Percentiles rank a stretch among this genome's conserved stretches.
phyloP scores from a whole-genome alignment of 352 stramenopile genomes.

The Globisporangium radiosum region DNA sequence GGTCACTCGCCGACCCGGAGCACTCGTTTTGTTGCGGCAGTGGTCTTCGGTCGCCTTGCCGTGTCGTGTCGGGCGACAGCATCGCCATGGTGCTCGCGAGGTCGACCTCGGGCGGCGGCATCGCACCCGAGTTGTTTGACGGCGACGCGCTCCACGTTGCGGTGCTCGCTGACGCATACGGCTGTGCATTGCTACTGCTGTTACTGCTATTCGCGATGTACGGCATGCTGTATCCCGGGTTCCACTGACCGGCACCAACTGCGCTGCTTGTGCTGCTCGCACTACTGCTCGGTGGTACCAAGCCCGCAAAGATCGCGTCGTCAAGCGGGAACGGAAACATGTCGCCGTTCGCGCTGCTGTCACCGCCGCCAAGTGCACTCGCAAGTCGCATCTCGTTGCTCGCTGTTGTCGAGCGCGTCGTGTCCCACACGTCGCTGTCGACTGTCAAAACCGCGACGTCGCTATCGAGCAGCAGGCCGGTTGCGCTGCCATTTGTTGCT shows the following conservation, averaged over 20 bases:
- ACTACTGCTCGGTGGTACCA: constrained; percentile 15
- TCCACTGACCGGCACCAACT: constrained; percentile 25
- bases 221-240: constrained; percentile 27
- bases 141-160: constrained; percentile 6
- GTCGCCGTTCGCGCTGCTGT: constrained; percentile 9
- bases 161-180: not conserved
- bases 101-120: constrained; percentile 33
- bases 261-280: constrained; percentile 10
- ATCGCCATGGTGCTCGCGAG: constrained; percentile 59
- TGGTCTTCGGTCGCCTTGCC: constrained; percentile 32
- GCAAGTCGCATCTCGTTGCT: constrained; percentile 21
- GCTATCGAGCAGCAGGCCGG: constrained; percentile 43
- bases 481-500: constrained; percentile 1
- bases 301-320: constrained; percentile 37
- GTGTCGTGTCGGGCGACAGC: constrained; percentile 47
- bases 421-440: constrained; percentile 59
- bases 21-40: constrained; percentile 3
- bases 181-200: not conserved
- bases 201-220: not conserved
- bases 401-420: constrained; percentile 13
- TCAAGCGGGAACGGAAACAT: constrained; percentile 58
- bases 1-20: constrained; percentile 16
- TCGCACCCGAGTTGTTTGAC: constrained; percentile 5
- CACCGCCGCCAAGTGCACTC: constrained; percentile 6
- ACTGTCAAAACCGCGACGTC: constrained; percentile 64